Evolutionary conservation across 495 filamentous ascomycete genomes (phyloP).

Genomic region (Corynascus novoguineensis): DNA sequence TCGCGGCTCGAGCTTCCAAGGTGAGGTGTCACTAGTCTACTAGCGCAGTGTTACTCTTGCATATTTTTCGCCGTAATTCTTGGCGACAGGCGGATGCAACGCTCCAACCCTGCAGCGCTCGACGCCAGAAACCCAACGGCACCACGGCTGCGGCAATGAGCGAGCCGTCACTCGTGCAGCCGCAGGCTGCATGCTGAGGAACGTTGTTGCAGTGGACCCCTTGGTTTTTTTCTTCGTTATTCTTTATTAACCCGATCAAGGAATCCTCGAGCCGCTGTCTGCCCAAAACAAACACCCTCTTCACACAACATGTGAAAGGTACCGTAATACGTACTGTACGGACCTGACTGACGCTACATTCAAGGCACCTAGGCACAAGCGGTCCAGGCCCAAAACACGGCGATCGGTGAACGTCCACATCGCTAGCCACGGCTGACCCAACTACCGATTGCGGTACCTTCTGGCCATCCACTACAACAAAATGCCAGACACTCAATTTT

Average conservation of each 20-base stretch:
- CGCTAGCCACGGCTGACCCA: too few relatives aligned
- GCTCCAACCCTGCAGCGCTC: neutral
- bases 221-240: neutral
- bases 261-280: too few relatives aligned
- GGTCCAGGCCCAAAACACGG: neutral
- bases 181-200: neutral
- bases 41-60: too few relatives aligned
- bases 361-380: too few relatives aligned
- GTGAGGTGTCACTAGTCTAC: slow-evolving; percentile 18
- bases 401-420: neutral
- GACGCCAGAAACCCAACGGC: neutral
- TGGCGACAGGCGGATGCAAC: slow-evolving; percentile 22
- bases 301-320: neutral
- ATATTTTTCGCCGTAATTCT: slow-evolving; percentile 24
- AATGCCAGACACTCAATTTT: neutral
- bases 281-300: too few relatives aligned
- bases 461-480: neutral
- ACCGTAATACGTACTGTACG: too few relatives aligned
- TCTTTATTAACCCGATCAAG: too few relatives aligned
- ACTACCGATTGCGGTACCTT: too few relatives aligned
- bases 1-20: slow-evolving; percentile 2
- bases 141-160: slow-evolving; percentile 8
- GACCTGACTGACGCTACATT: too few relatives aligned
- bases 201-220: neutral
- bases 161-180: slow-evolving; percentile 1